These are phyloP conservation scores for Xenoacremonium recifei DNA, from an alignment of 2,329 filamentous ascomycete species.

Conservation along the genomic window DNA sequence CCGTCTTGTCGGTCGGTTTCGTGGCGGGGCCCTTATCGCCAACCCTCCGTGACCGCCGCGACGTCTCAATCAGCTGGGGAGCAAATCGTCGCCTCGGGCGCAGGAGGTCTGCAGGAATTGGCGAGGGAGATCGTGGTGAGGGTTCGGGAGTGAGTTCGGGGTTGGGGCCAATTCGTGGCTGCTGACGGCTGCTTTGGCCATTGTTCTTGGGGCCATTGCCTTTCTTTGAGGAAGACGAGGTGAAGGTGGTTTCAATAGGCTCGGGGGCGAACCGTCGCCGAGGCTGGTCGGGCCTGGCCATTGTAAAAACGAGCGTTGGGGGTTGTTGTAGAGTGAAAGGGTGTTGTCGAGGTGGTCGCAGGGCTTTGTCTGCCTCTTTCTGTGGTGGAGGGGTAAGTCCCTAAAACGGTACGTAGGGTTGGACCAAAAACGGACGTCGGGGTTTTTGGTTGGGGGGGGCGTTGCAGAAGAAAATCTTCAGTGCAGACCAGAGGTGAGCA, in stretches of 20 bases:
- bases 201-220: slow-evolving; percentile 12
- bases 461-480: no score
- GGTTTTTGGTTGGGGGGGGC: no score
- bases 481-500: no score
- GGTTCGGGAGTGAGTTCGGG: slow-evolving; percentile 57
- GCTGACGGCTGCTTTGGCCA: slow-evolving; percentile 11
- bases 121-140: slow-evolving; percentile 49
- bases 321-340: slow-evolving; percentile 7
- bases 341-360: neutral
- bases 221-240: slow-evolving; percentile 41
- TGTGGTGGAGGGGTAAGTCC: no score
- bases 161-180: slow-evolving; percentile 48
- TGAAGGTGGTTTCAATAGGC: slow-evolving; percentile 70
- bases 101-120: slow-evolving; percentile 40
- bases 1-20: slow-evolving; percentile 67
- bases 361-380: no score
- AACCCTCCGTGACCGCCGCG: slow-evolving; percentile 66
- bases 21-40: slow-evolving; percentile 64
- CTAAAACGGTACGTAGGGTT: no score
- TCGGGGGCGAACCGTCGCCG: slow-evolving; percentile 64
- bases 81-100: slow-evolving; percentile 58
- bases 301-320: slow-evolving; percentile 34
- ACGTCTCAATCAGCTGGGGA: slow-evolving; percentile 80
- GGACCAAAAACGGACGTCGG: no score
- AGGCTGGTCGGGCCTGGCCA: slow-evolving; percentile 41